Evolutionary conservation across 1,139 yeast species (phyloP), one percentile per base, ranked within the genome.

Genomic region (Kazachstania sp.): DNA sequence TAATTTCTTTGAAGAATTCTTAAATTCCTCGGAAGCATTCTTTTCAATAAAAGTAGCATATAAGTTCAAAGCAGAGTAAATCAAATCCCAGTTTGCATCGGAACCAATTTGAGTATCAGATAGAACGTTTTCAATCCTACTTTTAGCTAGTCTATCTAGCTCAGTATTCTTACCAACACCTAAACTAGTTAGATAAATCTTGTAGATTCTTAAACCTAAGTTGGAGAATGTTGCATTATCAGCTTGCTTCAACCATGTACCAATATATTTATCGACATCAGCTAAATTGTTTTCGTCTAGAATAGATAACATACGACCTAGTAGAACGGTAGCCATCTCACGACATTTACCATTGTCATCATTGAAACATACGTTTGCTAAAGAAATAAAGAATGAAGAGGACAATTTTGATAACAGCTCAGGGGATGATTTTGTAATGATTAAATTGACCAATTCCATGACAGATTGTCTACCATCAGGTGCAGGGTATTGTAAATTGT

Each of bases 391-490:
- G 59, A 90, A 85, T 1, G 95, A 83, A 0, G 83, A 68, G 0
- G 90, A 73, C 44, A 88, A 67, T 49, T 79, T 81, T 5, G 71
- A 69, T 45, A 87, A 68, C 38, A 87, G 71, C 1, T 79, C 83
- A 6, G 73, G 70, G 11, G 83, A 80, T 5, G 92, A 77, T 60
- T 84, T 86, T 41, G 73, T 71, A 30, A 92, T 71, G 49, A 92
- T 74, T 54, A 80, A 71, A 58, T 83, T 84, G 43, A 92, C 71
- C 59, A 90, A 72, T 59, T 92, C 98, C 86, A 92, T 79, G 2
- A 87, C 95, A 1, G 97, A 86, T 58, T 84, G 83, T 48, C 97
- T 76, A 45, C 98, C 99, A 41, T 80, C 77, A 51, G 83, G 83
- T 4, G 95, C 82, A 13, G 95, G 92, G 62, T 94, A 94, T 28